phyloP scores from a whole-genome alignment of 23 red algal species.

The Gracilaria domingensis region DNA sequence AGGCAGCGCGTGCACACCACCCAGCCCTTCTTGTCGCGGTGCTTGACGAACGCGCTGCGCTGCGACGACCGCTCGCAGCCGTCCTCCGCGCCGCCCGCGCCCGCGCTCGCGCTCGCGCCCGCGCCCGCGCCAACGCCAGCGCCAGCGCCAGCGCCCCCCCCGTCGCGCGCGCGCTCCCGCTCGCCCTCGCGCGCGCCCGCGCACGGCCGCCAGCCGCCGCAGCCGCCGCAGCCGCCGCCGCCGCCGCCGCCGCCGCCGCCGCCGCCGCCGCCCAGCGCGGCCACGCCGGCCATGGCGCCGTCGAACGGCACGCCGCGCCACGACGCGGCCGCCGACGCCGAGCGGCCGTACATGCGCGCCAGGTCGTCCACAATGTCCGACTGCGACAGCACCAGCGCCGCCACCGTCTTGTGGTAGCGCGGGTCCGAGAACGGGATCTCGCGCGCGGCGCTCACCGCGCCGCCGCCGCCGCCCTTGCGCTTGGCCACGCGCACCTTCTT shows the following conservation, averaged over 20 bases:
- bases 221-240: background rate
- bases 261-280: background rate
- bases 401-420: constrained; percentile 41
- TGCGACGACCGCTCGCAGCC: constrained; percentile 1
- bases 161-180: background rate
- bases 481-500: constrained; percentile 36
- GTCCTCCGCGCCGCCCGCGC: background rate
- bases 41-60: constrained; percentile 56
- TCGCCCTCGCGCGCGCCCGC: background rate
- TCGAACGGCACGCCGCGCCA: background rate
- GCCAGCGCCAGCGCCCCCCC: background rate
- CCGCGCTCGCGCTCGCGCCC: background rate
- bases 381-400: constrained; percentile 29
- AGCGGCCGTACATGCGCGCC: constrained; percentile 29
- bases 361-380: constrained; percentile 42
- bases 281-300: background rate
- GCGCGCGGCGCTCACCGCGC: background rate
- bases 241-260: background rate
- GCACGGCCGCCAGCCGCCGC: background rate
- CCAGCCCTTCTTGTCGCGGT: constrained; percentile 79
- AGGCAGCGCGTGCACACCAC: constrained; percentile 68
- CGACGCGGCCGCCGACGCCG: background rate
- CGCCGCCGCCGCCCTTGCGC: background rate
- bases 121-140: background rate
- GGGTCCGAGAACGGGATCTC: constrained; percentile 43